Evolutionary conservation across 805 yeast species (phyloP).

Genomic region (Ogataea pignaliae): DNA sequence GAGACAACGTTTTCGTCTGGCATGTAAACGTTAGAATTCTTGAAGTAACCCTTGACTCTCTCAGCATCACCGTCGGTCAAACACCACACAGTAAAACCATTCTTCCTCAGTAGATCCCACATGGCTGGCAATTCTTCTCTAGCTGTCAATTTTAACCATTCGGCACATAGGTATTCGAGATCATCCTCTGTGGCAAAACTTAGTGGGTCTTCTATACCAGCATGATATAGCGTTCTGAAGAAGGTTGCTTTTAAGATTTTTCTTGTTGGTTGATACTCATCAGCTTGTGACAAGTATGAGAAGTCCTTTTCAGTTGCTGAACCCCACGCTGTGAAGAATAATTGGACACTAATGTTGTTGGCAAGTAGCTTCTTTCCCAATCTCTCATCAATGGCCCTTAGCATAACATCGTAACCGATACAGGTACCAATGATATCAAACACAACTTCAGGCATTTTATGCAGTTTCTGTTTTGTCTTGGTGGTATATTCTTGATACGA

Average conservation of each 20-base stretch:
- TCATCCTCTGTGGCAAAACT: conserved; percentile 25
- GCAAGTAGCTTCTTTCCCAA: conserved; percentile 15
- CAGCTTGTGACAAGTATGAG: conserved; percentile 24
- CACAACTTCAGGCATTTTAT: conserved; percentile 24
- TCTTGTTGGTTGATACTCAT: conserved; percentile 23
- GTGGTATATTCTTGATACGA: no score
- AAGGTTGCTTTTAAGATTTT: conserved; percentile 25
- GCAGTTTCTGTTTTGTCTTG: neutral
- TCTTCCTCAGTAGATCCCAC: conserved; percentile 25
- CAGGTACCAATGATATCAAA: conserved; percentile 27
- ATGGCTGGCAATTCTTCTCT: conserved; percentile 27
- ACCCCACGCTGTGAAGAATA: conserved; percentile 18
- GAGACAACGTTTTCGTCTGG: conserved; percentile 26
- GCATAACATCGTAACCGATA: conserved; percentile 20
- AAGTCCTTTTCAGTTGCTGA: conserved; percentile 86
- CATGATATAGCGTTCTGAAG: conserved; percentile 23
- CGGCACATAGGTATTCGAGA: conserved; percentile 19
- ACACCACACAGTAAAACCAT: conserved; percentile 29
- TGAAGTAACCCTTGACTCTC: conserved; percentile 27
- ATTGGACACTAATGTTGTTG: conserved; percentile 12
- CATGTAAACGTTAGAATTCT: conserved; percentile 23
- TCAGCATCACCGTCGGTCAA: conserved; percentile 27
- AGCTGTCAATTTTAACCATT: conserved; percentile 24
- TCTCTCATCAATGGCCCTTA: conserved; percentile 19
- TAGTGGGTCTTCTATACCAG: conserved; percentile 27